Conservation (phyloP, 2,329 filamentous ascomycete genomes). For the Leptosphaerulina australis region DNA sequence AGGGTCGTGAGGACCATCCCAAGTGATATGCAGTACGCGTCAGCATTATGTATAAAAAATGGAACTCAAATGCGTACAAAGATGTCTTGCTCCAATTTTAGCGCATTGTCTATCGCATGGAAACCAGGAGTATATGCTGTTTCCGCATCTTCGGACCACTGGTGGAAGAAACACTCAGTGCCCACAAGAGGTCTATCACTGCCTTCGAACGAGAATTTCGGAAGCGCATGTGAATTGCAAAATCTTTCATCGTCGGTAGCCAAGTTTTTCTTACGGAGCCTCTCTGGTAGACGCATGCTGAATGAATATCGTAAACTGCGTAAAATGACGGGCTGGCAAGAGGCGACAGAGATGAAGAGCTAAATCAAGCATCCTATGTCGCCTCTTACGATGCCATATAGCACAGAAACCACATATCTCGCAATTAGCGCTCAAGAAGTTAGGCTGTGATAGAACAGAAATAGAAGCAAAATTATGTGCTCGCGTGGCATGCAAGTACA, state of each 20-base stretch:
- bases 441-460: constrained; percentile 12
- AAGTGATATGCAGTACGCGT: constrained; percentile 43
- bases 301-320: constrained; percentile 4
- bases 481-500: constrained; percentile 5
- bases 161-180: constrained; percentile 28
- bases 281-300: constrained; percentile 25
- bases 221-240: constrained; percentile 17
- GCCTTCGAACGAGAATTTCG: constrained; percentile 30
- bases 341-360: background rate
- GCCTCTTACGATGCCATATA: background rate
- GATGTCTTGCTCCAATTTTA: constrained; percentile 22
- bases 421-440: background rate
- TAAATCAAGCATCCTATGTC: constrained; percentile 3
- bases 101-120: constrained; percentile 7
- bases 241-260: constrained; percentile 7
- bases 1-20: constrained; percentile 55
- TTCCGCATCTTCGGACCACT: constrained; percentile 23
- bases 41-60: constrained; percentile 5
- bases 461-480: constrained; percentile 13
- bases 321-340: constrained; percentile 4
- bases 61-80: constrained; percentile 18
- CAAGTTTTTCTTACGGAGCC: constrained; percentile 12
- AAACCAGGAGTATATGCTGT: constrained; percentile 17
- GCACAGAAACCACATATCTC: background rate
- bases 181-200: constrained; percentile 25